Evolutionary conservation across 352 stramenopile species (phyloP).

Genomic region (Aphanomyces invadans): DNA sequence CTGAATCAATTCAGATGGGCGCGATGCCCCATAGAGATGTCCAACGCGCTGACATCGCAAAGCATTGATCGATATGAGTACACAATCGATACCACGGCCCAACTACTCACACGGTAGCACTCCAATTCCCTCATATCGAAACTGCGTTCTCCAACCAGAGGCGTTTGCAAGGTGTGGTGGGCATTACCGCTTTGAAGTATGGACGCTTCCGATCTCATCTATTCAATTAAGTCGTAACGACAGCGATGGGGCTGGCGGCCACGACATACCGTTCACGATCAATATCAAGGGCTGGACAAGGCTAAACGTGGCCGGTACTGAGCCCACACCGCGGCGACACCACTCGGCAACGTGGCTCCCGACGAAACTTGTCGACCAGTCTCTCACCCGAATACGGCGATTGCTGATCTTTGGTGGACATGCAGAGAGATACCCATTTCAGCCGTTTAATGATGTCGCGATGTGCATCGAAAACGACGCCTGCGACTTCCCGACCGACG

Average conservation of each 20-base stretch:
- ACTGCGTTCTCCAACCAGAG: too few species aligned
- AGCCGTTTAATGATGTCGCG: conserved; percentile 56
- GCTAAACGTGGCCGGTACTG: conserved; percentile 58
- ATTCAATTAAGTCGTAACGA: conserved; percentile 23
- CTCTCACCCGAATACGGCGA: conserved; percentile 18
- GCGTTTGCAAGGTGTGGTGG: conserved; percentile 39
- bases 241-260: too few species aligned
- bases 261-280: too few species aligned
- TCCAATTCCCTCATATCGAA: too few species aligned
- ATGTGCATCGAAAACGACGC: conserved; percentile 17
- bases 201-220: conserved; percentile 33
- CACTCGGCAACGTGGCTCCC: conserved; percentile 46
- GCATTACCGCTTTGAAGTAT: conserved; percentile 70
- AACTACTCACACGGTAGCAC: neutral
- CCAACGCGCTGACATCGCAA: neutral
- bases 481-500: neutral
- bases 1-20: neutral
- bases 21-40: neutral
- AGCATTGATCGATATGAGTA: neutral
- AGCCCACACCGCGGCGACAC: conserved; percentile 47
- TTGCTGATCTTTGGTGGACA: conserved; percentile 64
- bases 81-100: neutral
- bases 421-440: conserved; percentile 55
- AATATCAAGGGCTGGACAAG: conserved; percentile 34
- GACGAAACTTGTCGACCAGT: conserved; percentile 6